Base-by-base conservation (phyloP, 192 early-diverging fungal genomes). In the Obelidium mucronatum region DNA sequence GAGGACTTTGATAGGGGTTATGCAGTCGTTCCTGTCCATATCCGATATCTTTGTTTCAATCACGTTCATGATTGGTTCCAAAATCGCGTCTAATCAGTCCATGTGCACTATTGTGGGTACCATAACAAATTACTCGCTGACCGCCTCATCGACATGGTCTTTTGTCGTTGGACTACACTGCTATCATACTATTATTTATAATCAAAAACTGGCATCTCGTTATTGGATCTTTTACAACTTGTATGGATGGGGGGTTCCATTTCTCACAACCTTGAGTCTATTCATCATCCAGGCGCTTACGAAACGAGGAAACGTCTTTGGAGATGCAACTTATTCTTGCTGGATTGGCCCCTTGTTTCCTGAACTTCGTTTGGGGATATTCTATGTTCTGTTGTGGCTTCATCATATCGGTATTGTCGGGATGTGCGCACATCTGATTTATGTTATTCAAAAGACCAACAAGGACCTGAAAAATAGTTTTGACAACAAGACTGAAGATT, bases 81-180 rank as follows among this genome's bases (percentile, higher is more conserved):
- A 53, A 53, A 53, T 53, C 52, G 52, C 24, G 52, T 24, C 52
- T 17, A 1, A n/a, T 53, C 19, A 53, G 52, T 17, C 52, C 19
- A 17, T 53, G 19, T 53, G 52, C 52, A 53, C 52, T n/a, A 53
- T 53, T 53, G 52, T 53, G 19, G 52, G 52, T n/a, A 53, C 52
- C 2, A 1, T 53, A 24, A 17, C 19, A 17, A 17, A 53, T 2
- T 53, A n/a, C 2, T 53, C 24, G 19, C 19, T 24, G 2, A 53
- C 24, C 19, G 52, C 52, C 1, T 17, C 24, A 17, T n/a, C 52
- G 19, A n/a, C 52, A 17, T 53, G 52, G 52, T n/a, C 52, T 24
- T 53, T 53, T 53, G 19, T 53, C 1, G 24, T 53, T n/a, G 19
- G 19, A 53, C 52, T 53, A 17, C 24, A 53, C 52, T 53, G 52